Conservation (phyloP, 2,329 filamentous ascomycete genomes). For the Phialophora expanda region DNA sequence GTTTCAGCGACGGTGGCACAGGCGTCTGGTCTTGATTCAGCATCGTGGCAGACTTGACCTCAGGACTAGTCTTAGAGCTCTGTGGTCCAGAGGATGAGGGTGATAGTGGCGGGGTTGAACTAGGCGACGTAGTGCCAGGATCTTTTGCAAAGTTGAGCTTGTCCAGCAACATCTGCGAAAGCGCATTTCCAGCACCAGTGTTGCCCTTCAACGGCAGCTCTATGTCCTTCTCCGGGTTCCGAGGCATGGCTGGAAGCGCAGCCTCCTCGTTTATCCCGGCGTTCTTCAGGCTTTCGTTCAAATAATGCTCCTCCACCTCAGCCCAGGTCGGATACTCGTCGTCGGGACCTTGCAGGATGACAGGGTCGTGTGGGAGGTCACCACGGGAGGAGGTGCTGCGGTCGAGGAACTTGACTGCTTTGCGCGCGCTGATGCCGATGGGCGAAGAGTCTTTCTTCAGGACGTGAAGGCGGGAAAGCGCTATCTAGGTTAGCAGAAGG, state of each 20-base stretch:
- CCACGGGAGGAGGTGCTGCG: constrained; percentile 56
- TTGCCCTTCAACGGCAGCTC: constrained; percentile 37
- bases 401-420: constrained; percentile 59
- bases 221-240: constrained; percentile 25
- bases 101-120: constrained; percentile 51
- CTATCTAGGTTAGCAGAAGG: constrained; percentile 41
- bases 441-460: constrained; percentile 54
- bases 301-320: constrained; percentile 52
- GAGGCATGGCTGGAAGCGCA: constrained; percentile 14
- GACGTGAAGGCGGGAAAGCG: constrained; percentile 54
- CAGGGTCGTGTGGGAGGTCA: constrained; percentile 49
- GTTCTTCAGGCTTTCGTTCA: constrained; percentile 47
- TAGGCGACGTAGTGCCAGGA: constrained; percentile 47
- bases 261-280: constrained; percentile 25
- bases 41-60: constrained; percentile 43
- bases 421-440: constrained; percentile 57
- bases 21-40: constrained; percentile 36
- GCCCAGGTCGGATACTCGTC: constrained; percentile 56
- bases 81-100: constrained; percentile 49
- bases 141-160: constrained; percentile 55
- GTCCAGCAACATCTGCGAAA: constrained; percentile 55
- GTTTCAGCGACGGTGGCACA: constrained; percentile 49
- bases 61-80: constrained; percentile 54
- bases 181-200: constrained; percentile 42
- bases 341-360: constrained; percentile 56